phyloP scores from a whole-genome alignment of 2,329 filamentous ascomycete species.

The Aureobasidium vineae region DNA sequence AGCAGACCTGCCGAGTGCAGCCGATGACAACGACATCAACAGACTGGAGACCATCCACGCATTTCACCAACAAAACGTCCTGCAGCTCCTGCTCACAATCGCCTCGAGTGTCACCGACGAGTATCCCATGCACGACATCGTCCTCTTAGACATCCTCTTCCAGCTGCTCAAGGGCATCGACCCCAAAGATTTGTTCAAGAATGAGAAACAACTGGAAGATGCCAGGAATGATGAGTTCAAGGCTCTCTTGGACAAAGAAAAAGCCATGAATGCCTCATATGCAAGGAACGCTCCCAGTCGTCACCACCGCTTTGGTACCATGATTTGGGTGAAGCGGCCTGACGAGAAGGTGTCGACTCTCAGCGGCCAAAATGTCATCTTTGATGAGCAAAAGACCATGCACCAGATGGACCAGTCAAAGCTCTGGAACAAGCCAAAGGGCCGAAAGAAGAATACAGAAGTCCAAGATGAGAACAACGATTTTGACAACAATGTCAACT shows the following conservation, averaged over 20 bases:
- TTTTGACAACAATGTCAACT: constrained; percentile 68
- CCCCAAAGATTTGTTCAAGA: constrained; percentile 79
- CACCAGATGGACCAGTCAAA: constrained; percentile 90
- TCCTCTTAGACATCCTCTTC: constrained; percentile 89
- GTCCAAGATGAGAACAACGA: constrained; percentile 60
- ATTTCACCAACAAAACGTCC: constrained; percentile 87
- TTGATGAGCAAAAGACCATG: constrained; percentile 68
- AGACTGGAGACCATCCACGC: constrained; percentile 84
- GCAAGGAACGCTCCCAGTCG: constrained; percentile 76
- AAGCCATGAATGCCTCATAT: constrained; percentile 74
- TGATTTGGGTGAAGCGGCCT: constrained; percentile 92
- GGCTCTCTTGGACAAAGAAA: constrained; percentile 75
- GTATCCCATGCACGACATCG: constrained; percentile 82
- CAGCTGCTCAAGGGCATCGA: constrained; percentile 90
- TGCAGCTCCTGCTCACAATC: constrained; percentile 78
- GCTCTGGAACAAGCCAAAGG: constrained; percentile 79
- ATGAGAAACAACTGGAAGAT: constrained; percentile 67
- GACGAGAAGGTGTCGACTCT: constrained; percentile 81
- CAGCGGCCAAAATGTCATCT: constrained; percentile 82
- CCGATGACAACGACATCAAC: constrained; percentile 86
- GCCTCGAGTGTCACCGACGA: constrained; percentile 93
- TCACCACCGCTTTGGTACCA: constrained; percentile 93
- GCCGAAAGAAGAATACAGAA: constrained; percentile 44
- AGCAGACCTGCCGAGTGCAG: constrained; percentile 69
- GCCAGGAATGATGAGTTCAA: constrained; percentile 72